These are phyloP conservation scores for Lachancea cidri DNA, from an alignment of 805 yeast genomes.

Conservation along the genomic window DNA sequence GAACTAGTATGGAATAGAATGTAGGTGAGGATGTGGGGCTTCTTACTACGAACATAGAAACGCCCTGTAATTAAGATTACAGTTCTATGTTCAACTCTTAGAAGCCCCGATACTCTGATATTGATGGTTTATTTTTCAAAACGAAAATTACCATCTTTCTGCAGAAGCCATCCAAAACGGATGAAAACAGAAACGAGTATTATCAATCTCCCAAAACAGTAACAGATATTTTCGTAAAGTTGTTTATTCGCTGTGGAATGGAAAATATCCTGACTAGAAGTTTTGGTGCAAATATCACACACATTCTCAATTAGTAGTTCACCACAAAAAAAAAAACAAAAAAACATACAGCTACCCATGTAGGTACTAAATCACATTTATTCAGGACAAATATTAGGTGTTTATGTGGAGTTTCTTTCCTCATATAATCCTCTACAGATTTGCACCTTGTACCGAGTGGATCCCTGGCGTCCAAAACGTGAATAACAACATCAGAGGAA, in stretches of 20 bases:
- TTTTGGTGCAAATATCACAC: constrained; percentile 52
- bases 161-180: constrained; percentile 33
- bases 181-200: constrained; percentile 44
- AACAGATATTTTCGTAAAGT: constrained; percentile 76
- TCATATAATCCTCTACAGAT: constrained; percentile 87
- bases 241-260: constrained; percentile 13
- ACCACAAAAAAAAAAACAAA: constrained; percentile 12
- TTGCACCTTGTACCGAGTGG: constrained; percentile 95
- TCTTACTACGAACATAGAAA: constrained; percentile 74
- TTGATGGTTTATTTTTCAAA: constrained; percentile 40
- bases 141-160: constrained; percentile 40
- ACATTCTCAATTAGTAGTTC: constrained; percentile 6
- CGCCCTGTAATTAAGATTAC: not conserved
- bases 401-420: constrained; percentile 92
- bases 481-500: constrained; percentile 95
- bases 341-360: constrained; percentile 97
- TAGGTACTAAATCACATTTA: constrained; percentile 97
- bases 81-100: constrained; percentile 72
- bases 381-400: constrained; percentile 91
- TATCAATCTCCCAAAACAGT: constrained; percentile 91
- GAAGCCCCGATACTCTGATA: constrained; percentile 43
- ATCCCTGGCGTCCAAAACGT: constrained; percentile 95
- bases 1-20: not conserved
- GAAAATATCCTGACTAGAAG: constrained; percentile 70
- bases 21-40: constrained; percentile 59